phyloP scores from a whole-genome alignment of 305 asterid species.

The Rubia tinctorum region DNA sequence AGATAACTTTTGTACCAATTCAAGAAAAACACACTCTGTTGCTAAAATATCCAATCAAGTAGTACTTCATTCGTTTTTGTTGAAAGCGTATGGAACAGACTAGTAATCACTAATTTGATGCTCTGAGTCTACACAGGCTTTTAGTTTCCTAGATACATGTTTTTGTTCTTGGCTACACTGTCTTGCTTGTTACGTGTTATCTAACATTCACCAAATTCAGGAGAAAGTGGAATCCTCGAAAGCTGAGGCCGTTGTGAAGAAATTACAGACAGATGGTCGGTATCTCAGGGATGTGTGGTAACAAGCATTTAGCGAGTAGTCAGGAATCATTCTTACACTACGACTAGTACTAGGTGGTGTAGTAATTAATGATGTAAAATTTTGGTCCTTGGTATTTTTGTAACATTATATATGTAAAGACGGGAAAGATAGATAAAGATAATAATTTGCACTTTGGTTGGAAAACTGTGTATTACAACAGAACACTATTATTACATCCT shows the following conservation, averaged over 20 bases:
- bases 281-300: slow-evolving; percentile 86
- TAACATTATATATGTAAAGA: not conserved
- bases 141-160: not conserved
- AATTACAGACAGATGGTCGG: slow-evolving; percentile 73
- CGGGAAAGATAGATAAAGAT: not conserved
- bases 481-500: no score
- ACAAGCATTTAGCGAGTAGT: slow-evolving; percentile 15
- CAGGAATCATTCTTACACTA: slow-evolving; percentile 8
- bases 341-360: not conserved
- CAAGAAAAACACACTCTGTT: not conserved
- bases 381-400: not conserved
- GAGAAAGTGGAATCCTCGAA: slow-evolving; percentile 51
- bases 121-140: not conserved
- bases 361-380: not conserved
- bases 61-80: not conserved
- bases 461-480: no score
- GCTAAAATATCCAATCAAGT: not conserved
- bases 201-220: slow-evolving; percentile 26
- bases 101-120: not conserved
- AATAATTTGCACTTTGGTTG: not conserved
- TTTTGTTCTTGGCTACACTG: no score
- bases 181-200: not conserved
- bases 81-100: not conserved
- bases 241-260: slow-evolving; percentile 73
- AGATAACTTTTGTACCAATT: no score